phyloP scores from a whole-genome alignment of 305 asterid species.

The Fraxinus paxiana region DNA sequence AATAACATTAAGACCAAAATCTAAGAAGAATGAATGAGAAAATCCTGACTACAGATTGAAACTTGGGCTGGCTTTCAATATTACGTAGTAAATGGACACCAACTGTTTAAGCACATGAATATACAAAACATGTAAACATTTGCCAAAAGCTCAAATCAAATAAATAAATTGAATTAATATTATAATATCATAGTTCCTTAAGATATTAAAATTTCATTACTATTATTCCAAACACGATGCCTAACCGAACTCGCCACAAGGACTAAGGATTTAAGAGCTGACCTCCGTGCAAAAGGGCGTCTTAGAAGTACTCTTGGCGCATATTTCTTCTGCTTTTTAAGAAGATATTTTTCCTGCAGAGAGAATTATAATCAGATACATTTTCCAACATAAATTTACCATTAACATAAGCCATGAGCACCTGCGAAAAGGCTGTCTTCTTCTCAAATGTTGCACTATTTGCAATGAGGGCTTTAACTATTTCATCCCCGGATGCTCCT shows the following conservation, averaged over 20 bases:
- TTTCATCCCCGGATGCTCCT: conserved; percentile 73
- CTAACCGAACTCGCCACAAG: neutral
- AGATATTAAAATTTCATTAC: neutral
- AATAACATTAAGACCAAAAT: no score
- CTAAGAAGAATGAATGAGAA: no score
- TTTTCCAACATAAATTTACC: neutral
- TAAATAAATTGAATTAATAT: neutral
- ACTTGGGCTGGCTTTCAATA: neutral
- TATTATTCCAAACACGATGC: neutral
- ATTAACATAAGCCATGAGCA: conserved; percentile 19
- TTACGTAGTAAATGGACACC: neutral
- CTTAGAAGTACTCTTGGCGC: conserved; percentile 82
- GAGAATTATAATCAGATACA: conserved; percentile 21
- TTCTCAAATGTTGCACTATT: conserved; percentile 88
- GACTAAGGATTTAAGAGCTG: conserved; percentile 12
- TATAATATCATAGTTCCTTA: neutral
- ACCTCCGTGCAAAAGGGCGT: conserved; percentile 90
- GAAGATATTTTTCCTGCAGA: conserved; percentile 78
- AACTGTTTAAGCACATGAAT: neutral
- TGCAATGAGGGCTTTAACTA: conserved; percentile 83
- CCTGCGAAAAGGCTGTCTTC: conserved; percentile 92
- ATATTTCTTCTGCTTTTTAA: conserved; percentile 90
- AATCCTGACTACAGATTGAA: no score
- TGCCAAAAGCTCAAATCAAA: neutral
- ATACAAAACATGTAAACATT: neutral